Conservation (phyloP, 371 early-diverging fungal species). For the Circinella umbellata region DNA sequence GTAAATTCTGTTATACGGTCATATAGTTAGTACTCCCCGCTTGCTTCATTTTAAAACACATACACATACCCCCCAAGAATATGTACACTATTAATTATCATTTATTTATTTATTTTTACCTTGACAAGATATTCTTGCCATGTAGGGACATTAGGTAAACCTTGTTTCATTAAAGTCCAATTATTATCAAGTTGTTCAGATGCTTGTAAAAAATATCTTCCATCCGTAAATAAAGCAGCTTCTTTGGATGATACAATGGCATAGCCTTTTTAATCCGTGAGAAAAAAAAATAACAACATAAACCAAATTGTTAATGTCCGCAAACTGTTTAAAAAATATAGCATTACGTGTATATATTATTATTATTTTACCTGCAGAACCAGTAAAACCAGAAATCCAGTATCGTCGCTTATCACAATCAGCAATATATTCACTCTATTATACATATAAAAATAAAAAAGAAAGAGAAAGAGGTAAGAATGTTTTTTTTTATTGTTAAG, state of each 20-base stretch:
- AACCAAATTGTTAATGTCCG: not conserved
- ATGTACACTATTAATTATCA: too few relatives aligned
- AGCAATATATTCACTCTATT: constrained; percentile 96
- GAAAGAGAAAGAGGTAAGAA: too few relatives aligned
- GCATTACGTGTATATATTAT: not conserved
- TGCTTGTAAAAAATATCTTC: constrained; percentile 98
- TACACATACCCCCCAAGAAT: too few relatives aligned
- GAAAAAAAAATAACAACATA: not conserved
- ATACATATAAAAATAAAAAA: not conserved
- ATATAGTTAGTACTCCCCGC: not conserved
- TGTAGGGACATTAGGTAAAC: constrained; percentile 84
- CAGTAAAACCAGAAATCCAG: constrained; percentile 97
- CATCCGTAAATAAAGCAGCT: constrained; percentile 82
- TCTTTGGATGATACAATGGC: constrained; percentile 77
- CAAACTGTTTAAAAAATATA: constrained; percentile 33
- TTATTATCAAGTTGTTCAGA: constrained; percentile 87
- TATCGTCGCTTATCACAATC: constrained; percentile 89
- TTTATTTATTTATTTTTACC: constrained; percentile 30
- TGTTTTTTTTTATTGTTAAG: not conserved
- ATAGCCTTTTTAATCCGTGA: constrained; percentile 51
- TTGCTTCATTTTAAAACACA: too few relatives aligned
- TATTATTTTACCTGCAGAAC: constrained; percentile 83
- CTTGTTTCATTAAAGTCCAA: constrained; percentile 95
- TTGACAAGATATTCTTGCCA: constrained; percentile 87
- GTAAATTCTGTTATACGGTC: constrained; percentile 50